Evolutionary conservation across 768 basidiomycete genomes (phyloP).

Genomic region (Coprinopsis marcescibilis): DNA sequence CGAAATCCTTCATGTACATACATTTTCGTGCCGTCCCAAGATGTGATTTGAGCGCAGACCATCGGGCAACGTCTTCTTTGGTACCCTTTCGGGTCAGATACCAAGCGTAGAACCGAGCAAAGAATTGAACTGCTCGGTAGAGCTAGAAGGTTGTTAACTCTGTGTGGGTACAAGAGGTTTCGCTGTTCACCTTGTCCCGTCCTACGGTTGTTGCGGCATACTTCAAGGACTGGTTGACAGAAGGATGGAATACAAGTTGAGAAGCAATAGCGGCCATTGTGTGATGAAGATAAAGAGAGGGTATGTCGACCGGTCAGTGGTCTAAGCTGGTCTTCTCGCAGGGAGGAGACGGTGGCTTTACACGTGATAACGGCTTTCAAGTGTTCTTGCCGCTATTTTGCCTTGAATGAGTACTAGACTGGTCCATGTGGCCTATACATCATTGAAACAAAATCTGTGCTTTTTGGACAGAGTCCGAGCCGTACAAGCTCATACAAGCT

Average conservation of each 20-base stretch:
- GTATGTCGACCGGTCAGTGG: not conserved
- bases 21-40: conserved; percentile 83
- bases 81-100: conserved; percentile 57
- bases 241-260: conserved; percentile 83
- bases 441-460: no score
- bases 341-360: conserved; percentile 5
- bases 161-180: not conserved
- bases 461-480: no score
- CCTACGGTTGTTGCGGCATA: conserved; percentile 78
- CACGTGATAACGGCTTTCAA: conserved; percentile 19
- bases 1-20: conserved; percentile 28
- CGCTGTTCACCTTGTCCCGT: conserved; percentile 72
- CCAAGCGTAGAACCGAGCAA: conserved; percentile 86
- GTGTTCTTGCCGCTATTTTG: no score
- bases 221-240: conserved; percentile 68
- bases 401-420: no score
- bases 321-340: no score
- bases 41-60: conserved; percentile 81
- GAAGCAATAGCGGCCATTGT: conserved; percentile 51
- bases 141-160: conserved; percentile 39
- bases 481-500: no score
- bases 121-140: conserved; percentile 89
- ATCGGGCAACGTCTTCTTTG: conserved; percentile 66
- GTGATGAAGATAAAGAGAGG: conserved; percentile 5
- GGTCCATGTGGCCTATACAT: no score